Base-by-base conservation (phyloP, 805 yeast species). In the Schizosaccharomyces japonicus region DNA sequence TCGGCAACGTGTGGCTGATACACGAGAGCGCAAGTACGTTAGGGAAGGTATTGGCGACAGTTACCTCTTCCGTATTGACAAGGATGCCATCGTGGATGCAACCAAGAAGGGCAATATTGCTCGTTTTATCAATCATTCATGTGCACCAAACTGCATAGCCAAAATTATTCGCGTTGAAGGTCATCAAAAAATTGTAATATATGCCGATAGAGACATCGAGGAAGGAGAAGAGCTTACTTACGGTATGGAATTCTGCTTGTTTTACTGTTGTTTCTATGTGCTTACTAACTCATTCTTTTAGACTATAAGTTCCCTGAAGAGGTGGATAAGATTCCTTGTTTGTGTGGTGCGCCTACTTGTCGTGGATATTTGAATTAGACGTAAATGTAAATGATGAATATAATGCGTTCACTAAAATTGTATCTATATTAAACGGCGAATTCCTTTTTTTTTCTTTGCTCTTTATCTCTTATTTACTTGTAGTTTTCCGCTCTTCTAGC, bases 101-200 rank as follows among this genome's bases (percentile, higher is more conserved):
- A 87, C 96, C 0, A 87, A 85, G 58, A 80, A 78, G 52, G 99
- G 99, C 26, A 95, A 96, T 3, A 85, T 85, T 56, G 96, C 98
- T 0, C 68, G 98, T 47, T 90, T 90, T 57, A 90, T 90, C 60
- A 90, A 90, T 56, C 99, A 90, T 60, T 84, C 95, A 60, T 90
- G 99, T 64, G 80, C 79, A 48, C 99, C 99, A 1, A 84, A 94
- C 54, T 90, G 98, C 63, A 84, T 94, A 0, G 96, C 98, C 1
- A 87, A 85, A 58, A 84, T 90, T 57, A 85, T 85, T 56, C 83
- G 83, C 60, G 95, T 84, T 34, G 95, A 84, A 50, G 95, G 95
- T 3, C 78, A 73, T 56, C 83, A 82, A 63, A 71, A 96, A 60
- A 87, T 90, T 65, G 96, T 85, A 48, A 84, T 90, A 28, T 90